Evolutionary conservation across 106 monocot species (phyloP), one percentile per base, ranked within the genome.

Genomic region (Platanthera guangdongensis): DNA sequence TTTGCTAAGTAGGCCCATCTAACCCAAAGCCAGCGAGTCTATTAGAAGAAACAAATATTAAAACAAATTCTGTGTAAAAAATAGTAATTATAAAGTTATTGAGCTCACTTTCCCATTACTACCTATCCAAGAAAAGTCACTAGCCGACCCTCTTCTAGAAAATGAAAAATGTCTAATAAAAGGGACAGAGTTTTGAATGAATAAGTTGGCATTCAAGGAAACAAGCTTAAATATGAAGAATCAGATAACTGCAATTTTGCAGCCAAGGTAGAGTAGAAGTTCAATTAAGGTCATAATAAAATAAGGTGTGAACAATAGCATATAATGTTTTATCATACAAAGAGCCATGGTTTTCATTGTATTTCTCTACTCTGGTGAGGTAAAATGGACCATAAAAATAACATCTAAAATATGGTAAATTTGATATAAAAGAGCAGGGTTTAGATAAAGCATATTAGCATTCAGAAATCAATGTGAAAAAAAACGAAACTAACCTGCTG

Each of bases 401-500:
- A 16, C 62, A 63, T 63, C 19, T 63, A 63, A 63, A 63, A 55
- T 12, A 30, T 70, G 16, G 14, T 15, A 47, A 47, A 0, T 47
- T 48, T 70, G 47, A 14, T 15, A 67, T 32, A 67, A 48, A 73
- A 10, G 15, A 25, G 11, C 51, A 73, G 25, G n/a, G 4, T n/a
- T 72, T 3, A 60, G 15, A 13, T 51, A n/a, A 60, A 60, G 9
- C 57, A 47, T 47, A 75, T 12, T n/a, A 30, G 9, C 48, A 76
- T 76, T 65, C 14, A 70, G 13, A 11, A 52, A 77, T 10, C 54
- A 71, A 12, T 21, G 6, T 7, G 8, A 7, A 71, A 28, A 82
- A 32, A 18, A 18, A 14, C 30, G 7, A 52, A 80, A 55, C 57
- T 30, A 32, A 94, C 97, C 91, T 97, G 97, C 64, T 91, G 94